A percentile compares a stretch with the other conserved stretches of the same genome.
These are phyloP conservation scores for Komagataella ulmi DNA, from an alignment of 805 yeast genomes.

Conservation along the genomic window DNA sequence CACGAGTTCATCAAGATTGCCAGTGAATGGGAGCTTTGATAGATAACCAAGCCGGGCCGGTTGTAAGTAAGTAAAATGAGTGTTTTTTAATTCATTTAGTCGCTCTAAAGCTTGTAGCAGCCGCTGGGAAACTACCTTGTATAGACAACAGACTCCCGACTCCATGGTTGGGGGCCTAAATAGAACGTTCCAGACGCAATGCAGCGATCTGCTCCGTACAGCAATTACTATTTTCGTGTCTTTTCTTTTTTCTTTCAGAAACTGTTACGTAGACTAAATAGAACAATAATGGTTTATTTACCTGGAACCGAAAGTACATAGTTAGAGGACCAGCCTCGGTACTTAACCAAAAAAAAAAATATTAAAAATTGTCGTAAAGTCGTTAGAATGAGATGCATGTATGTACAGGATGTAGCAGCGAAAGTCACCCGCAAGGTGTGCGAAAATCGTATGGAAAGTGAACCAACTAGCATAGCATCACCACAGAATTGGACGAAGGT, in stretches of 20 bases:
- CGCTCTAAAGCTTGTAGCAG: background rate
- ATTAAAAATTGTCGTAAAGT: background rate
- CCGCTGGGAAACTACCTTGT: background rate
- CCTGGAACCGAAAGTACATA: background rate
- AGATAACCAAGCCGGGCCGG: background rate
- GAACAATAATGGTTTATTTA: background rate
- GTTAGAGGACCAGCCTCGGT: background rate
- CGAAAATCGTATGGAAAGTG: background rate
- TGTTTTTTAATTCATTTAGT: background rate
- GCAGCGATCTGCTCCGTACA: background rate
- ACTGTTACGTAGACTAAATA: background rate
- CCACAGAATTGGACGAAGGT: constrained; percentile 5
- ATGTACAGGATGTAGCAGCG: background rate
- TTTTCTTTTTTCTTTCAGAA: background rate
- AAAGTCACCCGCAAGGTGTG: background rate
- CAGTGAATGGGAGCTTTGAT: constrained; percentile 4
- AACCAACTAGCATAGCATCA: constrained; percentile 5
- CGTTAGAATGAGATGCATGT: background rate
- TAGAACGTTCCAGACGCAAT: no score
- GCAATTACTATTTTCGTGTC: background rate
- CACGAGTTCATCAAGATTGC: constrained; percentile 28
- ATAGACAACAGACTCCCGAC: background rate
- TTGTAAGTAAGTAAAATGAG: background rate
- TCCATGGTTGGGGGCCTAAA: no score
- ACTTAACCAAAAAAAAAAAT: background rate